Base-by-base conservation (phyloP, 805 yeast species). In the Saturnispora gosingensis region DNA sequence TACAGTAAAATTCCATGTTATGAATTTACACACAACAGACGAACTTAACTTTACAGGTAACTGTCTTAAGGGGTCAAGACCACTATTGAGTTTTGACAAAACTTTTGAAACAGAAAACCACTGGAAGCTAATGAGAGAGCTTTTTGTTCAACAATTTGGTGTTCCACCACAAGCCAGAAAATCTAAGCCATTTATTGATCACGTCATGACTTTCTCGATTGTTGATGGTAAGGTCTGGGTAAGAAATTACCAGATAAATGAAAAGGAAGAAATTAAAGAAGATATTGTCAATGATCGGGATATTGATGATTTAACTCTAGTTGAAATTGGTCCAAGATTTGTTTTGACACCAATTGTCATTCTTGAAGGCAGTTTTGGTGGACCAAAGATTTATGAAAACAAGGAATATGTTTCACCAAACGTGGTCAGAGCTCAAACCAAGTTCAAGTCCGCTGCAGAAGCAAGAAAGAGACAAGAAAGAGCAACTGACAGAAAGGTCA, bases 361-460 rank as follows among this genome's bases (percentile, higher is more conserved):
- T 49, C 76, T 91, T 57, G 98, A 93, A 72, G 99, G 99, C 46
- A 88, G 97, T 1, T 93, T 93, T 62, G 91, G 97, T 52, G 99
- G 99, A 20, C 97, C 98, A 57, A 88, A 90, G 76, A 89, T 93
- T 58, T 93, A 88, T 70, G 98, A 93, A 65, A 93, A 93, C 74
- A 90, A 88, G 74, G 93, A 91, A 70, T 93, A 87, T 69, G 96
- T 93, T 46, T 87, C 96, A 54, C 99, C 99, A 58, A 93, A 93
- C 75, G 81, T 86, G 54, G 91, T 85, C 39, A 85, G 99, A 74
- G 88, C 99, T 11, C 97, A 90, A 73, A 55, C 76, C 57, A 86
- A 81, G 67, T 85, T 83, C 60, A 79, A 85, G 64, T 82, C 85
- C 51, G 97, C 97, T 3, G 79, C 75, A 49, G 82, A 81, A 58